A percentile compares a stretch with the other conserved stretches of the same genome.
Conservation (phyloP, 2,329 filamentous ascomycete species). For the Claviceps sorghi region DNA sequence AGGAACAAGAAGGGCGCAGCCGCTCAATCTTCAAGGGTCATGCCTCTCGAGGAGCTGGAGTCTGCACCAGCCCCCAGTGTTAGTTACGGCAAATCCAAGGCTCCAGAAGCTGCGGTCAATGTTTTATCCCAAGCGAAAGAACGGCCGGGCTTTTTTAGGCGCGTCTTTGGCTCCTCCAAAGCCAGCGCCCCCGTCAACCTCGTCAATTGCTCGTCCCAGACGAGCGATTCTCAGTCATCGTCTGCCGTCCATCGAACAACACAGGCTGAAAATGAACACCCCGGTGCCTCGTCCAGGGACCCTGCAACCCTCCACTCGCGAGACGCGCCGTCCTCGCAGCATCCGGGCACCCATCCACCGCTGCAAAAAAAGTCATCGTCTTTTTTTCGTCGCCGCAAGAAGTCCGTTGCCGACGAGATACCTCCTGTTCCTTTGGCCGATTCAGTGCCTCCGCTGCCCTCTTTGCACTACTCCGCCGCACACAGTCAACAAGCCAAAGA, state of each 20-base stretch:
- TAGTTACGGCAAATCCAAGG: constrained; percentile 45
- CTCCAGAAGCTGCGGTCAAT: constrained; percentile 31
- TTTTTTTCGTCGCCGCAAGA: constrained; percentile 89
- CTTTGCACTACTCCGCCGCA: constrained; percentile 17
- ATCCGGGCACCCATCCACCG: constrained; percentile 34
- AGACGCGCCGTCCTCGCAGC: constrained; percentile 27
- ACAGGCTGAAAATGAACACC: constrained; percentile 27
- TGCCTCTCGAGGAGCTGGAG: constrained; percentile 27
- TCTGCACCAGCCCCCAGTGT: constrained; percentile 44
- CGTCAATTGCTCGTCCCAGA: background rate
- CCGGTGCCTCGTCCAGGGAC: constrained; percentile 24
- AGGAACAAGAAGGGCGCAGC: constrained; percentile 15
- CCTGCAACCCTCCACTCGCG: constrained; percentile 34
- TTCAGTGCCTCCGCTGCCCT: constrained; percentile 25
- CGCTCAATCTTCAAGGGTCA: constrained; percentile 11
- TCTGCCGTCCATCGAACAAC: constrained; percentile 19
- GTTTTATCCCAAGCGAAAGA: constrained; percentile 42
- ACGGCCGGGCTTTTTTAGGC: constrained; percentile 77
- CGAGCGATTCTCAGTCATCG: constrained; percentile 5
- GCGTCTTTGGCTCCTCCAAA: constrained; percentile 69
- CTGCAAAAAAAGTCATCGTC: constrained; percentile 86
- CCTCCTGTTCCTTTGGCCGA: constrained; percentile 42
- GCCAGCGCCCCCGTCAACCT: constrained; percentile 16
- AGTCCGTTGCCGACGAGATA: constrained; percentile 61
- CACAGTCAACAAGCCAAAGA: constrained; percentile 17